Percentiles rank a stretch among this genome's conserved stretches.
These are phyloP conservation scores for Boletus tylopilopsis DNA, from an alignment of 768 basidiomycete genomes.

Conservation along the genomic window DNA sequence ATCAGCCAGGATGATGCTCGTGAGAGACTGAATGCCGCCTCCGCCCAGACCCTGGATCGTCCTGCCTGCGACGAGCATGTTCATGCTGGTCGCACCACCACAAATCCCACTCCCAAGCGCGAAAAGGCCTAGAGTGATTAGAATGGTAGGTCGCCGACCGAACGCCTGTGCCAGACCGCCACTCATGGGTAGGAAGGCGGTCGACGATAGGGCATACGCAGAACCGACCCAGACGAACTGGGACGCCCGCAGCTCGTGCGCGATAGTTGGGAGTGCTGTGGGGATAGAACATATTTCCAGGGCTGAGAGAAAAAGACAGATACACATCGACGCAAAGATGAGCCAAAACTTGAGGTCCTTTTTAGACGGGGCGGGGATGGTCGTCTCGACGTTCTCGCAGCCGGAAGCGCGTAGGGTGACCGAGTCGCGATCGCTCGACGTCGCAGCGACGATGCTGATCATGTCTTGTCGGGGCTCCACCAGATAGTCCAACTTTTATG, in stretches of 20 bases:
- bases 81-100: constrained; percentile 24
- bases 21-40: constrained; percentile 33
- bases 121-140: constrained; percentile 25
- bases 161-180: constrained; percentile 31
- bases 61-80: constrained; percentile 22
- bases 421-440: neutral
- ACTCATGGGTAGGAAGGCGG: constrained; percentile 36
- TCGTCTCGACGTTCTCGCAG: neutral
- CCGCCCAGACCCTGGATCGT: constrained; percentile 35
- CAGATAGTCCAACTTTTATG: no score
- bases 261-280: constrained; percentile 35
- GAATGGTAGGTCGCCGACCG: constrained; percentile 28
- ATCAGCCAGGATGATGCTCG: constrained; percentile 41
- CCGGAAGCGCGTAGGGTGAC: neutral
- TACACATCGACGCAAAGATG: constrained; percentile 25
- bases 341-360: constrained; percentile 26
- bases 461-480: no score
- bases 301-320: constrained; percentile 25
- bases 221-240: constrained; percentile 38
- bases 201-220: constrained; percentile 35
- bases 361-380: neutral
- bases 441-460: neutral
- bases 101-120: constrained; percentile 36
- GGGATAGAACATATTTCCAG: constrained; percentile 26
- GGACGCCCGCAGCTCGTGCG: constrained; percentile 21